Conservation (phyloP, 305 asterid species). For the Rubia balearica region DNA sequence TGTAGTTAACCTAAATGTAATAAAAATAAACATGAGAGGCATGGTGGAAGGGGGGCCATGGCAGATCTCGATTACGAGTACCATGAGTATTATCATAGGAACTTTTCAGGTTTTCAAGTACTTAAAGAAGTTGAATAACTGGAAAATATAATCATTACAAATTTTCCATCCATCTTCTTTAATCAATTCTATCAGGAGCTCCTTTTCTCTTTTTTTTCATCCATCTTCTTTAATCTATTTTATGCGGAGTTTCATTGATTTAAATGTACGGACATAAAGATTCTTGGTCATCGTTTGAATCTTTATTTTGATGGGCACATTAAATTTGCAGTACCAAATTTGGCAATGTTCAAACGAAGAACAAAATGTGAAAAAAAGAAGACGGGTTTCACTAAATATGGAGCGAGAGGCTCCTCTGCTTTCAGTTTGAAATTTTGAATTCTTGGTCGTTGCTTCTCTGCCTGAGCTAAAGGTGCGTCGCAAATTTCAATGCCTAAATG, state of each 20-base stretch:
- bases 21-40: neutral
- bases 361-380: neutral
- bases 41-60: neutral
- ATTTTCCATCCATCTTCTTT: neutral
- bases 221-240: too few relatives aligned
- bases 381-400: neutral
- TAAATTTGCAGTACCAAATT: neutral
- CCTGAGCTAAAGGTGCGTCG: neutral
- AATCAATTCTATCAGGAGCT: neutral
- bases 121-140: neutral
- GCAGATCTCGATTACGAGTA: neutral
- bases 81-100: neutral
- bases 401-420: neutral
- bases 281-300: too few relatives aligned
- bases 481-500: constrained; percentile 3
- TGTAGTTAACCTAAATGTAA: too few relatives aligned
- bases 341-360: neutral
- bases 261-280: too few relatives aligned
- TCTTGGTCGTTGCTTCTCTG: neutral
- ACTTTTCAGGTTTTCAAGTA: constrained; percentile 2
- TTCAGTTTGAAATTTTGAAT: constrained; percentile 6
- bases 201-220: too few relatives aligned
- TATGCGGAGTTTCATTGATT: too few relatives aligned
- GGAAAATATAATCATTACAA: neutral
- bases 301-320: too few relatives aligned